A percentile compares a stretch with the other conserved stretches of the same genome.
Conservation (phyloP, 129 eudicot genomes). For the Deinandra increscens region DNA sequence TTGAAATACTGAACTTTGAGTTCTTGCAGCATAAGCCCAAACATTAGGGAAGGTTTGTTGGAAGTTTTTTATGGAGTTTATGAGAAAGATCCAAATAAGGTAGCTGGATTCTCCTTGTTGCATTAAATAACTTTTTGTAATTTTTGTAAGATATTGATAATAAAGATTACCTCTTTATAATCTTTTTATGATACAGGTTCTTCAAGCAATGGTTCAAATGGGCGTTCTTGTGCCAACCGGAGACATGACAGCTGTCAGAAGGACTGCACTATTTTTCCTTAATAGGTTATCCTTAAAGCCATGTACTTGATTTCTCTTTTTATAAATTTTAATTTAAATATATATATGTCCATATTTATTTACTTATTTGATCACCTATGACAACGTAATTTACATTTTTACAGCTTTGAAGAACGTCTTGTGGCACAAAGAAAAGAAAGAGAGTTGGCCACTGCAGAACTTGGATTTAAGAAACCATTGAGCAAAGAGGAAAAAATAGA, state of each 20-base stretch:
- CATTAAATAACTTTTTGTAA: background rate
- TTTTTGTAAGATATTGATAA: background rate
- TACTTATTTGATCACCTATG: background rate
- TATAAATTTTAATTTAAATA: background rate
- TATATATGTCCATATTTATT: background rate
- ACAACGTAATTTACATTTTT: slow-evolving; percentile 11
- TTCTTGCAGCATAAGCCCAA: slow-evolving; percentile 83
- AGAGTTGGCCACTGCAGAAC: slow-evolving; percentile 69
- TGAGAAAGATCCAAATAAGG: slow-evolving; percentile 97
- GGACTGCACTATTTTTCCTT: slow-evolving; percentile 93
- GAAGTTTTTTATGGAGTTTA: slow-evolving; percentile 95
- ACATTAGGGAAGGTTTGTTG: slow-evolving; percentile 89
- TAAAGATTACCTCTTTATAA: background rate
- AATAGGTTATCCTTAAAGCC: slow-evolving; percentile 52
- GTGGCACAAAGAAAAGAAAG: slow-evolving; percentile 83
- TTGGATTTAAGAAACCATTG: slow-evolving; percentile 80
- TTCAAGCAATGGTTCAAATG: slow-evolving; percentile 95
- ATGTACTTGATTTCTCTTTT: background rate
- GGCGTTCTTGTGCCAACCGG: slow-evolving; percentile 99
- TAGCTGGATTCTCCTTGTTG: slow-evolving; percentile 15
- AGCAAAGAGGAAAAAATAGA: slow-evolving; percentile 80
- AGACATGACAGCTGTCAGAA: slow-evolving; percentile 97
- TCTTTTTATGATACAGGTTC: slow-evolving; percentile 50
- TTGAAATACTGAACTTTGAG: slow-evolving; percentile 18
- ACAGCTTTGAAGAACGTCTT: slow-evolving; percentile 97